Conservation (phyloP, 2,329 filamentous ascomycete species). For the Cytospora paraplurivora region DNA sequence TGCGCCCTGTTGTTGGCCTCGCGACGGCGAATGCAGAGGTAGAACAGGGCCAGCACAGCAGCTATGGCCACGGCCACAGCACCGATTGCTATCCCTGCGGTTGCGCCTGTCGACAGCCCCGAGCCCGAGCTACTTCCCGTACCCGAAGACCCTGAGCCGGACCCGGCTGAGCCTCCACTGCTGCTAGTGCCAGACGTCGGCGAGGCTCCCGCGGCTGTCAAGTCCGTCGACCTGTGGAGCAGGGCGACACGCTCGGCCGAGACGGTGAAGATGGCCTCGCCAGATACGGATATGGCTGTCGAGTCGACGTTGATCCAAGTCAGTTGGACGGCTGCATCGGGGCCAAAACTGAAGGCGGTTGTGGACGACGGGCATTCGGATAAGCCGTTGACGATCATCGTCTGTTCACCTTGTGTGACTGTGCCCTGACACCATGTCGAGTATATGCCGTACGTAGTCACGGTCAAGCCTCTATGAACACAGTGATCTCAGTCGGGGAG, state of each 20-base stretch:
- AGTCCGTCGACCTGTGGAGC: conserved; percentile 18
- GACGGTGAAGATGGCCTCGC: conserved; percentile 15
- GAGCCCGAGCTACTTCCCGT: background rate
- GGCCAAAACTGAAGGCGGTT: conserved; percentile 18
- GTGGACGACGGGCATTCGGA: conserved; percentile 24
- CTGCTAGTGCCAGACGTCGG: background rate
- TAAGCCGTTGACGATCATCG: conserved; percentile 24
- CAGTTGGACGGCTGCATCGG: conserved; percentile 8
- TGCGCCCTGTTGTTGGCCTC: background rate
- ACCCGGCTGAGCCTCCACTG: background rate
- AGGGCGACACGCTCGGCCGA: conserved; percentile 19
- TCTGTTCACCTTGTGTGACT: conserved; percentile 13
- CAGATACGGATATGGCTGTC: conserved; percentile 12
- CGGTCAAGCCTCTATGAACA: conserved; percentile 10
- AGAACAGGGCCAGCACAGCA: conserved; percentile 11
- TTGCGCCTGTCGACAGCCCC: conserved; percentile 17
- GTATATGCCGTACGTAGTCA: conserved; percentile 24
- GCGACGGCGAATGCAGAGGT: conserved; percentile 14
- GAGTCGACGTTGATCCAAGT: conserved; percentile 18
- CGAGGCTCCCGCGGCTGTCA: conserved; percentile 3
- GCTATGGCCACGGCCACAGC: conserved; percentile 7
- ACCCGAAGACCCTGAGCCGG: background rate
- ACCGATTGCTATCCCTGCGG: conserved; percentile 22
- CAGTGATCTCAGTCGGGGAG: background rate
- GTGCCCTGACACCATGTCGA: conserved; percentile 26